Evolutionary conservation across 768 basidiomycete species (phyloP).

Genomic region (Inosperma sp.): DNA sequence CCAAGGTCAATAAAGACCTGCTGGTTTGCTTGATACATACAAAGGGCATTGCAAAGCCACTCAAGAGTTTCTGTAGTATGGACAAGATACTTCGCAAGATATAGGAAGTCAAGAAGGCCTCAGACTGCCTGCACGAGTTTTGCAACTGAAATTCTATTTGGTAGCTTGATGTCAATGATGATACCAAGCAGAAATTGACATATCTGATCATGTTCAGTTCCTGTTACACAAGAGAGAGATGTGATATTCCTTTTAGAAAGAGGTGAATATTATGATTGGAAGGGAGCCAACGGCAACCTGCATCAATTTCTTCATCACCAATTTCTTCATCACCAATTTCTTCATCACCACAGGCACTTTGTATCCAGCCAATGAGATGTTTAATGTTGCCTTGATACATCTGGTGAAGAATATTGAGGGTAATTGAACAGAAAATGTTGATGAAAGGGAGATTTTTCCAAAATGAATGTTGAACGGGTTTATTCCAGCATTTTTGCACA

Average conservation of each 20-base stretch:
- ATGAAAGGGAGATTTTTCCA: conserved; percentile 37
- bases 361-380: conserved; percentile 36
- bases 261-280: no score
- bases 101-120: conserved; percentile 32
- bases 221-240: no score
- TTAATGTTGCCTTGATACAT: conserved; percentile 44
- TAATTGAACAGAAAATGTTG: conserved; percentile 38
- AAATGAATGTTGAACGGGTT: conserved; percentile 33
- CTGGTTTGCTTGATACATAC: conserved; percentile 27
- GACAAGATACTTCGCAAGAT: conserved; percentile 24
- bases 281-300: no score
- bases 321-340: no score
- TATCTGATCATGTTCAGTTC: no score
- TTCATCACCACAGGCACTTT: conserved; percentile 13
- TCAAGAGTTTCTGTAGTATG: conserved; percentile 25
- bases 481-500: conserved; percentile 20
- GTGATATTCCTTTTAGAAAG: no score
- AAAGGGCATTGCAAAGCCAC: conserved; percentile 20
- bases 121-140: conserved; percentile 8
- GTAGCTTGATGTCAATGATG: neutral
- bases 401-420: conserved; percentile 47
- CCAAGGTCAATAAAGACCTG: conserved; percentile 23
- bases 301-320: no score
- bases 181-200: neutral
- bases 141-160: neutral